Conservation (phyloP, 176 grass and related monocot species). For the Eremochloa ophiuroides region DNA sequence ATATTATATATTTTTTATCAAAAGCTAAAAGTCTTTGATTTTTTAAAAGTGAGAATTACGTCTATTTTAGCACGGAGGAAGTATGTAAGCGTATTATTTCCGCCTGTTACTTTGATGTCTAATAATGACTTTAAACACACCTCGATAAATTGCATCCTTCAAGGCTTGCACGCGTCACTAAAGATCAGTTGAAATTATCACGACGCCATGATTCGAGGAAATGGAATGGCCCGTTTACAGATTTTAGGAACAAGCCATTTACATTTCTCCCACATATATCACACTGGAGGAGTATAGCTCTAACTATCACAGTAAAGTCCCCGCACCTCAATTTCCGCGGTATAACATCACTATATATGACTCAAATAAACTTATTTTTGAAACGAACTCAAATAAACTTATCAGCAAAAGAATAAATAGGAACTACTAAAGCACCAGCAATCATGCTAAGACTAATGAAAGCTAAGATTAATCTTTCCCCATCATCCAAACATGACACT, state of each 20-base stretch:
- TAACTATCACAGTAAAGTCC: slow-evolving; percentile 13
- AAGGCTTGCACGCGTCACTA: neutral
- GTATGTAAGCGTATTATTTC: too few relatives aligned
- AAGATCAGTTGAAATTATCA: slow-evolving; percentile 9
- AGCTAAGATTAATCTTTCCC: slow-evolving; percentile 18
- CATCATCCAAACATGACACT: neutral
- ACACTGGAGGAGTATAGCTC: slow-evolving; percentile 31
- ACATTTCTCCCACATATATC: slow-evolving; percentile 36
- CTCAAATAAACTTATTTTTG: too few relatives aligned
- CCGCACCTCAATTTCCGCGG: neutral
- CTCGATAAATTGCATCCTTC: too few relatives aligned
- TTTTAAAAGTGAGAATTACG: too few relatives aligned
- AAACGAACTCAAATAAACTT: slow-evolving; percentile 17
- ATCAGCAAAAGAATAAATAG: slow-evolving; percentile 36
- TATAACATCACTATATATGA: slow-evolving; percentile 15
- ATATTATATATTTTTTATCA: too few relatives aligned
- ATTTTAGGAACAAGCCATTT: slow-evolving; percentile 6
- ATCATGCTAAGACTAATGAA: slow-evolving; percentile 30
- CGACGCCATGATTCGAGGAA: neutral
- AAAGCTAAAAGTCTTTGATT: too few relatives aligned
- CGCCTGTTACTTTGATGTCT: too few relatives aligned
- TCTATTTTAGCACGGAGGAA: too few relatives aligned
- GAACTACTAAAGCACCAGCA: slow-evolving; percentile 24
- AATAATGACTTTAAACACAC: too few relatives aligned
- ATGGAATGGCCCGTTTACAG: neutral